Evolutionary conservation across 1,139 yeast species (phyloP).

Genomic region (Yamadazyma sp.): DNA sequence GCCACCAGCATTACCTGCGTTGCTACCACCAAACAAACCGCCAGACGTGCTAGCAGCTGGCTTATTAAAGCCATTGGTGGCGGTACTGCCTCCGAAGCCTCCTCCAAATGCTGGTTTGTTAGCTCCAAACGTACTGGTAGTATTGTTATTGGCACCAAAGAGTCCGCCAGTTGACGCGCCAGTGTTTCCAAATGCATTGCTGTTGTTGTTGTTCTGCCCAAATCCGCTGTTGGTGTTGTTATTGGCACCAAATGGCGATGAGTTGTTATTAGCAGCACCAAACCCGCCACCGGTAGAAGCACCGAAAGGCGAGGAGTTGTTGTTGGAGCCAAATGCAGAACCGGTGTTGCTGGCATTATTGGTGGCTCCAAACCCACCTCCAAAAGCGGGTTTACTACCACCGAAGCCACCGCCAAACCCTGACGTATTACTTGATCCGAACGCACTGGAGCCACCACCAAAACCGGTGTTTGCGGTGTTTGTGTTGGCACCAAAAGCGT

Average conservation of each 20-base stretch:
- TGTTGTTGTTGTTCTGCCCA: constrained; percentile 21
- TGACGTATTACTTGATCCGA: constrained; percentile 18
- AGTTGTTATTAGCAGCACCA: constrained; percentile 14
- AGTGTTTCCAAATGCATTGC: constrained; percentile 10
- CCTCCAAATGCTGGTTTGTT: constrained; percentile 27
- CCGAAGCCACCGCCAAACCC: constrained; percentile 18
- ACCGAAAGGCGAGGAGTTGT: constrained; percentile 20
- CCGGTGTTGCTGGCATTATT: constrained; percentile 3
- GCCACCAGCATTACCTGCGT: constrained; percentile 19
- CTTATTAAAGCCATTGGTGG: constrained; percentile 16
- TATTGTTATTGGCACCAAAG: constrained; percentile 24
- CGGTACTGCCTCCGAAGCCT: constrained; percentile 21
- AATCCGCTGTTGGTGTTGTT: constrained; percentile 17
- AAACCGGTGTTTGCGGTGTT: constrained; percentile 10
- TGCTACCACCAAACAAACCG: constrained; percentile 25
- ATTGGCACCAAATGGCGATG: constrained; percentile 17
- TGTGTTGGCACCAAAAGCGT: constrained; percentile 9
- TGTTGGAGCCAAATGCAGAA: constrained; percentile 22
- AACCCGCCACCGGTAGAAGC: constrained; percentile 20
- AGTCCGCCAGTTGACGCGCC: constrained; percentile 13
- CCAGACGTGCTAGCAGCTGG: constrained; percentile 15
- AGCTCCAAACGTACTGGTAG: constrained; percentile 21
- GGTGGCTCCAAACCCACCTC: constrained; percentile 8
- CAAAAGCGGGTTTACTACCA: constrained; percentile 14
- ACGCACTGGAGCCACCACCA: constrained; percentile 16